phyloP scores from a whole-genome alignment of 2,329 filamentous ascomycete genomes.

The Mycocentrospora acerina region DNA sequence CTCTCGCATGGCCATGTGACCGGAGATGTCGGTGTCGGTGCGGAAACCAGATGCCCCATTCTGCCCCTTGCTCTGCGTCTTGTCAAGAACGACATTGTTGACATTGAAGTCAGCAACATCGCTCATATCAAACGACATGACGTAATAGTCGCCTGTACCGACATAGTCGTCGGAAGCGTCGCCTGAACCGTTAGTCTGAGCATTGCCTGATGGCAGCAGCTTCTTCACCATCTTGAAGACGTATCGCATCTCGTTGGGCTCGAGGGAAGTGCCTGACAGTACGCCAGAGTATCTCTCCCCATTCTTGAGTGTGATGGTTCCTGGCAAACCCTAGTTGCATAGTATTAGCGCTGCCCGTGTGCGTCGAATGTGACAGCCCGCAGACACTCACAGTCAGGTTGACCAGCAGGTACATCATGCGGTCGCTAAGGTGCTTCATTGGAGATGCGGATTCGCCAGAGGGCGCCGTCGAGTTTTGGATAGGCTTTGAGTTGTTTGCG shows the following conservation, averaged over 20 bases:
- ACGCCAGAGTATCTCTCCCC: slow-evolving; percentile 64
- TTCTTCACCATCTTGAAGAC: slow-evolving; percentile 67
- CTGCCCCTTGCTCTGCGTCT: slow-evolving; percentile 52
- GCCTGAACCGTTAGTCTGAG: slow-evolving; percentile 49
- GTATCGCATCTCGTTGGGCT: slow-evolving; percentile 56
- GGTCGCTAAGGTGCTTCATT: slow-evolving; percentile 62
- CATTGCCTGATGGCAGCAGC: slow-evolving; percentile 41
- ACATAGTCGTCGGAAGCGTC: slow-evolving; percentile 47
- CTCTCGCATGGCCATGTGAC: slow-evolving; percentile 67
- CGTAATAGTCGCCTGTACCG: slow-evolving; percentile 50
- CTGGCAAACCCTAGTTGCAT: slow-evolving; percentile 53
- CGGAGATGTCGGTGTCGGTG: slow-evolving; percentile 87
- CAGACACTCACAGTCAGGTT: slow-evolving; percentile 57
- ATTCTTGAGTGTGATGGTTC: slow-evolving; percentile 59
- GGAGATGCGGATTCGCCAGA: slow-evolving; percentile 54
- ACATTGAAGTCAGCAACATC: slow-evolving; percentile 61
- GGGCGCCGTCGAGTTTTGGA: slow-evolving; percentile 37
- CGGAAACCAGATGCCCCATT: slow-evolving; percentile 68
- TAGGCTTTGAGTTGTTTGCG: slow-evolving; percentile 44
- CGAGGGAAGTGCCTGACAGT: slow-evolving; percentile 58
- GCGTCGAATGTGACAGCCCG: background rate
- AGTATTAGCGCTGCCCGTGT: slow-evolving; percentile 12
- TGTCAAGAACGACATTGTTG: slow-evolving; percentile 55
- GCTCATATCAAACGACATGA: slow-evolving; percentile 63
- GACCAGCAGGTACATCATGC: slow-evolving; percentile 60